Conservation (phyloP, 257 asterid genomes). For the Leonotis leonurus region DNA sequence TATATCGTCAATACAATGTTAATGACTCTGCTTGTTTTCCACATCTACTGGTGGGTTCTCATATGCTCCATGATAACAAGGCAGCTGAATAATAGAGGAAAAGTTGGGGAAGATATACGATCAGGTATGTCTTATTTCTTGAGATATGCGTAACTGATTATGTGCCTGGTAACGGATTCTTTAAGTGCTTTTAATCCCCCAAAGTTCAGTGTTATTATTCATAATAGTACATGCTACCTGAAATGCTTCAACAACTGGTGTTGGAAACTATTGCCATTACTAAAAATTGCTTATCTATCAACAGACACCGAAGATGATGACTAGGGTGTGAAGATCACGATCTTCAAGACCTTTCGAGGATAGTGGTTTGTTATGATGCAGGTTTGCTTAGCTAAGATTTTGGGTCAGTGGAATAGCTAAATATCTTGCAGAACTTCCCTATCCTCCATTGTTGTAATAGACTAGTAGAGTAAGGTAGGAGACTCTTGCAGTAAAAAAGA, state of each 20-base stretch:
- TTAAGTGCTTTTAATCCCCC: not conserved
- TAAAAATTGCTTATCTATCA: slow-evolving; percentile 15
- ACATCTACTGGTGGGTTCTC: slow-evolving; percentile 94
- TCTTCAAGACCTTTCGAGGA: not conserved
- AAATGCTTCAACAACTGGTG: not conserved
- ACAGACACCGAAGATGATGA: slow-evolving; percentile 65
- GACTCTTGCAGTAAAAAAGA: not conserved
- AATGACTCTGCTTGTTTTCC: slow-evolving; percentile 72
- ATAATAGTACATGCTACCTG: not conserved
- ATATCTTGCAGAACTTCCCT: not conserved
- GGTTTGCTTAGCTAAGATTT: not conserved
- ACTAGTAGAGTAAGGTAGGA: slow-evolving; percentile 8
- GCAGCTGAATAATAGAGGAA: slow-evolving; percentile 81
- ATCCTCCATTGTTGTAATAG: slow-evolving; percentile 3
- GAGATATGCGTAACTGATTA: not conserved
- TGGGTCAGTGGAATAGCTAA: slow-evolving; percentile 4
- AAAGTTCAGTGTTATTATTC: not conserved
- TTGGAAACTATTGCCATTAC: no score
- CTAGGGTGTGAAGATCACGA: slow-evolving; percentile 22
- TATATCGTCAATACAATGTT: slow-evolving; percentile 80
- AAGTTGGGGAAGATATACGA: slow-evolving; percentile 96
- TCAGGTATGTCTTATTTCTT: slow-evolving; percentile 43
- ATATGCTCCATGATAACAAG: slow-evolving; percentile 69
- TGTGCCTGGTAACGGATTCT: not conserved
- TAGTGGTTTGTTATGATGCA: not conserved